phyloP scores from a whole-genome alignment of 257 asterid species.

The Craterostigma plantagineum region DNA sequence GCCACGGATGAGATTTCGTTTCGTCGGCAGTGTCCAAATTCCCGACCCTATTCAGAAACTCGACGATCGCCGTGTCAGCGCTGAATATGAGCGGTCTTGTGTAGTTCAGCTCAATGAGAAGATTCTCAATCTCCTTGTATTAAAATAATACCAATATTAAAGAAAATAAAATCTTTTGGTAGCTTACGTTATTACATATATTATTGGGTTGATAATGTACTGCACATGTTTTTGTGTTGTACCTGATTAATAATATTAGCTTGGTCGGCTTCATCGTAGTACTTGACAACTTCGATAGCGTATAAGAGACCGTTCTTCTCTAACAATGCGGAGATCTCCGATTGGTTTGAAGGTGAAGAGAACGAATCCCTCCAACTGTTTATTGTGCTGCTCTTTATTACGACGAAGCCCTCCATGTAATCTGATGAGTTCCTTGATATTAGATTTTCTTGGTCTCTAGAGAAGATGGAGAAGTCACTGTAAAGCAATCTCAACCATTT shows the following conservation, averaged over 20 bases:
- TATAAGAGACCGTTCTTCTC: conserved; percentile 23
- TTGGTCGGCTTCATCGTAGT: too few species aligned
- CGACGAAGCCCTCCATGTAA: conserved; percentile 30
- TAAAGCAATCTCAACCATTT: conserved; percentile 29
- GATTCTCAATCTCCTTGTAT: too few species aligned
- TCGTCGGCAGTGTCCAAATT: conserved; percentile 9
- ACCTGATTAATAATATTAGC: conserved; percentile 34
- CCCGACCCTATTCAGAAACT: conserved; percentile 13
- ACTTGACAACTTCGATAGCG: conserved; percentile 33
- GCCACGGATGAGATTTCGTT: conserved; percentile 56
- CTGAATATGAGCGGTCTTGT: conserved; percentile 6
- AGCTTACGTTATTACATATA: too few species aligned
- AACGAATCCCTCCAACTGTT: conserved; percentile 26
- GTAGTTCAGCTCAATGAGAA: too few species aligned
- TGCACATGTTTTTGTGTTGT: too few species aligned
- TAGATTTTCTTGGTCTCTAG: conserved; percentile 23
- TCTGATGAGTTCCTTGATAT: conserved; percentile 15
- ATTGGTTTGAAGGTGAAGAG: conserved; percentile 16
- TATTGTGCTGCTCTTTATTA: conserved; percentile 13
- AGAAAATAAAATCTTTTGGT: too few species aligned
- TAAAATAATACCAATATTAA: neutral
- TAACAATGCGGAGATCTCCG: conserved; percentile 14
- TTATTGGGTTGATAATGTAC: too few species aligned
- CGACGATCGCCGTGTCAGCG: conserved; percentile 3
- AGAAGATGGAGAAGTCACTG: conserved; percentile 14